These are phyloP conservation scores for Ustilago sp. DNA, from an alignment of 1,284 basidiomycete genomes.

Conservation along the genomic window DNA sequence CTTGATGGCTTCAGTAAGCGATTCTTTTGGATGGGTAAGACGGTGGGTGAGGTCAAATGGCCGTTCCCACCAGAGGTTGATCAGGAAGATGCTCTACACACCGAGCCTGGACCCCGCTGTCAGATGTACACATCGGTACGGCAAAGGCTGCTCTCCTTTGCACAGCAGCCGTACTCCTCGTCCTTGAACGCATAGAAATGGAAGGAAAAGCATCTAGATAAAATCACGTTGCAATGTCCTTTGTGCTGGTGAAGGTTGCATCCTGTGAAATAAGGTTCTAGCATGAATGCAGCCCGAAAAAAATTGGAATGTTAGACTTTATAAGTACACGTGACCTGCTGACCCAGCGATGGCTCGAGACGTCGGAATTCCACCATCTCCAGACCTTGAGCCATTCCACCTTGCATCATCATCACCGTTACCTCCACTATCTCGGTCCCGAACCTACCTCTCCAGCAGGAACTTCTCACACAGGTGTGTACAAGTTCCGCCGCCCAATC, in stretches of 20 bases:
- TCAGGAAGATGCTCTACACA: conserved; percentile 1
- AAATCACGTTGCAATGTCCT: too few species aligned
- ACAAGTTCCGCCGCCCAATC: not conserved
- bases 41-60: conserved; percentile 36
- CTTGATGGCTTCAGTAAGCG: conserved; percentile 31
- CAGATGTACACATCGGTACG: not conserved
- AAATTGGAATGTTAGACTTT: not conserved
- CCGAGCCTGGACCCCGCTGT: not conserved
- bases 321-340: conserved; percentile 17
- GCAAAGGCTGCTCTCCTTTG: too few species aligned
- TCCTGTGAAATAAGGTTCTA: too few species aligned
- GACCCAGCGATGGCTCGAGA: conserved; percentile 8
- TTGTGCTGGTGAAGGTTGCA: not conserved
- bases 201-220: not conserved
- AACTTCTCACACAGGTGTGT: conserved; percentile 17
- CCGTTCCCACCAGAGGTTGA: conserved; percentile 39
- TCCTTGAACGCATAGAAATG: not conserved
- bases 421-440: not conserved
- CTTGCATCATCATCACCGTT: conserved; percentile 12
- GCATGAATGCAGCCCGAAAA: not conserved
- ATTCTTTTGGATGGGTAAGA: conserved; percentile 44
- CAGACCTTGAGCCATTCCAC: conserved; percentile 9
- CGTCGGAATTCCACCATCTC: conserved; percentile 32
- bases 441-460: conserved; percentile 2
- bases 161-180: too few species aligned